Evolutionary conservation across 352 stramenopile genomes (phyloP), one percentile per base, ranked within the genome.

Genomic region (Phytophthora podocarpi): DNA sequence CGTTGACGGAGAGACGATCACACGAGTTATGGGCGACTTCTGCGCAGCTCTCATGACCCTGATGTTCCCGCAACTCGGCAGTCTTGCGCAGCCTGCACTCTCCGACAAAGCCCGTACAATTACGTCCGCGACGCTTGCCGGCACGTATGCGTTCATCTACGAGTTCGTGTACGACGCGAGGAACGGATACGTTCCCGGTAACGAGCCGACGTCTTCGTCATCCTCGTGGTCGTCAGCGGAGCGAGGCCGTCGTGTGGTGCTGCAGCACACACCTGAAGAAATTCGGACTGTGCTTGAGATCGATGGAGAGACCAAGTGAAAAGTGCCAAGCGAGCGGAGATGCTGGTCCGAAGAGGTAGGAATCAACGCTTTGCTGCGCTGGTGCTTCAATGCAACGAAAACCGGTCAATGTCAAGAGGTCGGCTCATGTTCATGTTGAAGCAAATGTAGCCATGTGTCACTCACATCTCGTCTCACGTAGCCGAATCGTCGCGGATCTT

Each of bases 241-340:
- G 28, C 41, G 20, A 3, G 65, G 35, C 30, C 67, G 57, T 10
- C 59, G 57, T 31, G 68, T 75, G 3, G 70, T 80, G 28, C 49
- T 91, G n/a, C 62, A 70, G 18, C 82, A 89, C 64, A 80, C 82
- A 34, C 76, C 79, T 8, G 68, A 85, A 26, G 74, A 90, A 52
- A 70, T 91, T 9, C 77, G 78, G 18, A 89, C 78, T 0, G 67
- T 89, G 28, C 65, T 91, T 7, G 82, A 91, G 40, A 69, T 89
- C 35, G 80, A 87, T 18, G 82, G 51, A 53, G 63, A 70, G n/a
- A 37, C 9, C 39, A 62, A 60, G 55, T 62, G 56, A 50, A 23
- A 40, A 40, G n/a, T 49, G 39, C 6, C 15, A 46, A 23, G 28
- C 8, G 20, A 9, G n/a, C n/a, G n/a, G n/a, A n/a, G n/a, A n/a